Conservation (phyloP, 495 filamentous ascomycete genomes). For the Daldinia concentrica region DNA sequence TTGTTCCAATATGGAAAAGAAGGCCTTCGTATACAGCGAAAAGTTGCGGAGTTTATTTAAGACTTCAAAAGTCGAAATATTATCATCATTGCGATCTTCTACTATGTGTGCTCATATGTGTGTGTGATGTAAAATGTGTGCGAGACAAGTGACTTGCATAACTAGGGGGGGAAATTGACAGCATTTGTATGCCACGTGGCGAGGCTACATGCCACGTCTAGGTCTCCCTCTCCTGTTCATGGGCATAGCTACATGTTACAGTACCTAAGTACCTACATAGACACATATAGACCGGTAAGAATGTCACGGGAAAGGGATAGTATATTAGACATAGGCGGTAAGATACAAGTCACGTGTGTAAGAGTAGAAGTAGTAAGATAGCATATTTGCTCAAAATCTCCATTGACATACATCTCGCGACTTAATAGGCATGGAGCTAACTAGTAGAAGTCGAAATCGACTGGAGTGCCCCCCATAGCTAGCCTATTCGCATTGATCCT, state of each 20-base stretch:
- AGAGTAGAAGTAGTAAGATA: background rate
- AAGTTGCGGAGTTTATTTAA: background rate
- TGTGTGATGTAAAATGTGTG: background rate
- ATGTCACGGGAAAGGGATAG: background rate
- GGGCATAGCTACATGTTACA: background rate
- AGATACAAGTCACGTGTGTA: constrained; percentile 31
- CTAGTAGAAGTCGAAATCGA: background rate
- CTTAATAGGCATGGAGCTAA: constrained; percentile 9
- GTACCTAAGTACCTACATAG: background rate
- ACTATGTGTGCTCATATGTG: background rate
- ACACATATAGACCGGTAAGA: background rate
- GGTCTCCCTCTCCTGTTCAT: background rate
- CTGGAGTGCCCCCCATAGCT: background rate
- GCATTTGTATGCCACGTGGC: constrained; percentile 31
- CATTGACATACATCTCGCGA: constrained; percentile 11
- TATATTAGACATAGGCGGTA: background rate
- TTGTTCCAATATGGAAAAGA: background rate
- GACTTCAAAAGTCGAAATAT: background rate
- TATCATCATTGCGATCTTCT: background rate
- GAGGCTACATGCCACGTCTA: constrained; percentile 28
- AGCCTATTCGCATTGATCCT: background rate
- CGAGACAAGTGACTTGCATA: constrained; percentile 8
- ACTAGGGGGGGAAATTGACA: constrained; percentile 3
- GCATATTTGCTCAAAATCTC: constrained; percentile 19
- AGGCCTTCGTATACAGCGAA: background rate